Evolutionary conservation across 768 basidiomycete genomes (phyloP), one percentile per base, ranked within the genome.

Genomic region (Pulveroboletus sp.): DNA sequence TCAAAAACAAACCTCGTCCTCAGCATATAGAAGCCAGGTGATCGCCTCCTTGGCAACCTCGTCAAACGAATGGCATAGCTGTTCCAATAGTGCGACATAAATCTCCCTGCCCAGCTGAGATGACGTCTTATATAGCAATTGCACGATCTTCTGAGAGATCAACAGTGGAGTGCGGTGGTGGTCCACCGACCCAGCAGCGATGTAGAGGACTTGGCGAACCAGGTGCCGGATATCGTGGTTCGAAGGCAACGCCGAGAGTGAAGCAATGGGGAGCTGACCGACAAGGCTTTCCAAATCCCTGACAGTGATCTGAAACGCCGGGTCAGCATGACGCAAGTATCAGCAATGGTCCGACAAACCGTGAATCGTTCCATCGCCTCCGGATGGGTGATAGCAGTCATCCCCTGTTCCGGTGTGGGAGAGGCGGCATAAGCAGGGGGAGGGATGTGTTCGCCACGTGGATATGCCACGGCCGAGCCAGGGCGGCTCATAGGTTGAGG

Each of bases 101-200:
- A 96, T 86, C 65, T 99, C 94, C 45, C 95, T 81, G 0, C 89
- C 93, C 48, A 99, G 77, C 56, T 89, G 84, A 3, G 82, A 82
- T 5, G 80, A 76, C 1, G 89, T 89, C 74, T 94, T 94, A 75
- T 93, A 99, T 50, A 99, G 70, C 29, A 93, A 76, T 65, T 96
- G 94, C 5, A 98, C 95, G 47, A 95, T 88, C 71, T 96, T 95
- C 70, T 99, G 95, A 1, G 95, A 93, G 75, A 96, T 93, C 58
- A 83, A 77, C 50, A 98, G 73, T 1, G 93, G 90, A 3, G 93
- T 95, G 44, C 89, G 86, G 49, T 90, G 85, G 54, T 83, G 83
- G 47, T 93, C 89, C 16, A 75, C 69, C 2, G 90, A 85, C 55
- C 89, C 85, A 5, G 79, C 81, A n/a, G 92, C 89, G 44, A 94